Evolutionary conservation across 805 yeast species (phyloP), one percentile per base, ranked within the genome.

Genomic region (Candida glaebosa): DNA sequence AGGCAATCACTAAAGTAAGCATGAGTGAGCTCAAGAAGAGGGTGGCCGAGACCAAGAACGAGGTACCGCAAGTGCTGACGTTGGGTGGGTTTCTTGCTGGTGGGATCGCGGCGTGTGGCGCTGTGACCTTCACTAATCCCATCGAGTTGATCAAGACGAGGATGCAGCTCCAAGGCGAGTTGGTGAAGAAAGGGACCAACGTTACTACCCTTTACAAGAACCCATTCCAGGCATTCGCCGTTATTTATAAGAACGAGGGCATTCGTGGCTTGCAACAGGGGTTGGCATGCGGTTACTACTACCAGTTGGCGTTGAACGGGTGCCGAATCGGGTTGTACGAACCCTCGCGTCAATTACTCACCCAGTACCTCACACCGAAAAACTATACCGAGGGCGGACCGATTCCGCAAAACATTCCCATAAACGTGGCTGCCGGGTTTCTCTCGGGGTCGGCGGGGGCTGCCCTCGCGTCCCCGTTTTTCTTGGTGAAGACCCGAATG

Each of bases 91-190:
- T 90, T 53, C 54, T 82, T 4, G 96, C 96, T 3, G 97, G 96
- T 42, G 96, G 93, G 6, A 44, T 85, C 12, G 99, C 99, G 2
- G 97, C 98, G 2, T 90, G 98, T 69, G 93, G 95, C 41, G 98
- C 99, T 0, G 99, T 93, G 34, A 91, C 97, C 0, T 82, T 91
- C 58, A 90, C 98, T 3, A 93, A 93, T 60, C 99, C 99, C 4
- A 84, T 93, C 48, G 99, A 93, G 63, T 71, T 93, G 47, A 88
- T 91, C 52, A 93, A 93, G 67, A 93, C 96, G 6, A 73, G 98
- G 67, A 86, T 91, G 95, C 99, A 93, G 63, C 71, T 93, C 36
- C 97, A 93, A 63, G 99, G 99, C 45, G 98, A 93, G 65, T 71
- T 91, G 39, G 68, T 78, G 9, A 72, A 82, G 10, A 65, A 74